phyloP scores from a whole-genome alignment of 805 yeast genomes.

The Saccharomycopsis synnaedendra region DNA sequence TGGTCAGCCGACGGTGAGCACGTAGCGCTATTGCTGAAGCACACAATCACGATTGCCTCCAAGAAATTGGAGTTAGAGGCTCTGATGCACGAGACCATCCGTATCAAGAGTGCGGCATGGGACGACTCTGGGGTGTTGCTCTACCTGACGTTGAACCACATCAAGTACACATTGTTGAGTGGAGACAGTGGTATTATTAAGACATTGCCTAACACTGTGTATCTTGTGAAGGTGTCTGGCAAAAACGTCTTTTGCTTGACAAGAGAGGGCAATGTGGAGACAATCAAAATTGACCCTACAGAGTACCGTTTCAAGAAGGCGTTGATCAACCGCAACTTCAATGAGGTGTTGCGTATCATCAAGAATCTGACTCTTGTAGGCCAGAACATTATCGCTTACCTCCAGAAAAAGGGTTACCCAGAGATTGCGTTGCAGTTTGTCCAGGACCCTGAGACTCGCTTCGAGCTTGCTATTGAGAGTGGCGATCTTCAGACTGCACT shows the following conservation, averaged over 20 bases:
- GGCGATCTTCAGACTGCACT: constrained; percentile 83
- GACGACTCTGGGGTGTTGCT: constrained; percentile 86
- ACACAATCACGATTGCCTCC: constrained; percentile 80
- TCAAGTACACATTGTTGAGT: constrained; percentile 83
- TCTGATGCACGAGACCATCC: constrained; percentile 89
- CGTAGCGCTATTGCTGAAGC: constrained; percentile 83
- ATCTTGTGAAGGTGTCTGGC: constrained; percentile 63
- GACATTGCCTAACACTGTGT: constrained; percentile 81
- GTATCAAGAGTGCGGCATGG: constrained; percentile 97
- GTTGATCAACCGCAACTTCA: constrained; percentile 76
- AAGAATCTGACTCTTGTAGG: constrained; percentile 88
- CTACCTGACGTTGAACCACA: constrained; percentile 90
- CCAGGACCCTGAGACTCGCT: constrained; percentile 90
- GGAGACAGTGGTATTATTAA: constrained; percentile 94
- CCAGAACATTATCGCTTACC: constrained; percentile 89
- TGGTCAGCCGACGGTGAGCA: constrained; percentile 87
- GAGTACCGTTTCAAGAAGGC: constrained; percentile 96
- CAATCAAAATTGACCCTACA: constrained; percentile 79
- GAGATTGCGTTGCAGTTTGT: constrained; percentile 97
- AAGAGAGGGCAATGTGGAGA: constrained; percentile 77
- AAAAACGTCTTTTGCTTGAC: constrained; percentile 68
- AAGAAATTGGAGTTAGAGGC: constrained; percentile 67
- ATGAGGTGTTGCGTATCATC: constrained; percentile 84
- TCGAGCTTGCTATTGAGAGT: constrained; percentile 90
- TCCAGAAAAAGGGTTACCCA: constrained; percentile 92